Percentiles rank a stretch among this genome's conserved stretches.
Conservation (phyloP, 1,284 basidiomycete genomes). For the Papiliotrema laurentii region DNA sequence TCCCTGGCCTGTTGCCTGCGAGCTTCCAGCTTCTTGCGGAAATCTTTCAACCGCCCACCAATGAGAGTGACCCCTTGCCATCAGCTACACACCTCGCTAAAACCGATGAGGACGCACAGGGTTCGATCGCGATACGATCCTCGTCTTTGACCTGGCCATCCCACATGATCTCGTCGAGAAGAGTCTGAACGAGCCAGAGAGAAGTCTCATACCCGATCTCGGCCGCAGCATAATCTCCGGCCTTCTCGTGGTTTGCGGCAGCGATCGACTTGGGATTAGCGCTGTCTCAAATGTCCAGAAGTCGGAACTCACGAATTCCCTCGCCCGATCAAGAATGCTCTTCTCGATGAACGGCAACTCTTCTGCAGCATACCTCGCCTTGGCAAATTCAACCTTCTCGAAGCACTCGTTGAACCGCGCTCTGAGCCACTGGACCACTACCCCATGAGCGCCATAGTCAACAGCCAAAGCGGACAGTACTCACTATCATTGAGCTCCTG, state of each 20-base stretch:
- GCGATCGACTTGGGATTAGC: conserved; percentile 53
- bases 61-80: neutral
- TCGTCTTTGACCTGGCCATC: conserved; percentile 78
- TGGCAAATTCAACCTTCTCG: conserved; percentile 56
- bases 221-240: conserved; percentile 70
- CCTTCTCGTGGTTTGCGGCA: conserved; percentile 80
- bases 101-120: no score
- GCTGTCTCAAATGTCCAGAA: conserved; percentile 1
- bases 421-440: conserved; percentile 57
- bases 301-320: conserved; percentile 47
- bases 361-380: conserved; percentile 50
- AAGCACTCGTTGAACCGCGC: conserved; percentile 56
- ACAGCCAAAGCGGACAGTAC: conserved; percentile 12
- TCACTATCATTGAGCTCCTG: conserved; percentile 54
- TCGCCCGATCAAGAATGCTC: conserved; percentile 55
- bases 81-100: no score
- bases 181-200: conserved; percentile 82
- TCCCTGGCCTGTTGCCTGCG: no score
- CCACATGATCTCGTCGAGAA: conserved; percentile 85
- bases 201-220: conserved; percentile 93
- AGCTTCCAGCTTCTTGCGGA: no score
- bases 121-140: conserved; percentile 72
- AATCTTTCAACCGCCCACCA: no score
- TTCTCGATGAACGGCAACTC: conserved; percentile 53
- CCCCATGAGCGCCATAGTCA: neutral